Conservation (phyloP, 2,329 filamentous ascomycete genomes). For the Penicillium janthinellum region DNA sequence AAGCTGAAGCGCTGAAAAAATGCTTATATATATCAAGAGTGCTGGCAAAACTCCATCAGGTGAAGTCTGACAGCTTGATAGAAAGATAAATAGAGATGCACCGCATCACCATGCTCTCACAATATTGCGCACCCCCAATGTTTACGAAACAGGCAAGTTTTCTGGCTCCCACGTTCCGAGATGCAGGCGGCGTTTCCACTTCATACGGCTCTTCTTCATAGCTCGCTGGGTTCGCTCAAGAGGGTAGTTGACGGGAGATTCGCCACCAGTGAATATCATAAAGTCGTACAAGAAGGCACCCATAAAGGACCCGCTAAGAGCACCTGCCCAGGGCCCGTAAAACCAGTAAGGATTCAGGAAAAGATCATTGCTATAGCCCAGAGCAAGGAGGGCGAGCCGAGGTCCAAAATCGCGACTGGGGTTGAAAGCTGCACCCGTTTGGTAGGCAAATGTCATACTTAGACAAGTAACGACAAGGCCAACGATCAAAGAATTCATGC, state of each 20-base stretch:
- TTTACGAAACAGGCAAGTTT: background rate
- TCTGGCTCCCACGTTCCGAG: conserved; percentile 10
- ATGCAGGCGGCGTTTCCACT: conserved; percentile 36
- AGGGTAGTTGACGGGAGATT: conserved; percentile 56
- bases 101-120: no score
- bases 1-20: background rate
- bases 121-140: background rate
- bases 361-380: conserved; percentile 49
- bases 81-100: no score
- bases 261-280: conserved; percentile 54
- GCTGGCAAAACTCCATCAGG: background rate
- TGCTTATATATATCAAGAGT: background rate
- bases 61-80: background rate
- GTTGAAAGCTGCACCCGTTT: conserved; percentile 53
- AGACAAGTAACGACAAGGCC: conserved; percentile 45
- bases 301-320: conserved; percentile 42
- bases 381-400: conserved; percentile 47
- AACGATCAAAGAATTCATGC: conserved; percentile 55
- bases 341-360: conserved; percentile 51
- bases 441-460: conserved; percentile 46
- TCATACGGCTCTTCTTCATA: conserved; percentile 48
- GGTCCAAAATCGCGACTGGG: conserved; percentile 55
- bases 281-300: conserved; percentile 56
- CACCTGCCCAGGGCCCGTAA: conserved; percentile 48
- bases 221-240: conserved; percentile 46